Base-by-base conservation (phyloP, 108 stramenopile species). In the Pseudonitzschia multistriata region DNA sequence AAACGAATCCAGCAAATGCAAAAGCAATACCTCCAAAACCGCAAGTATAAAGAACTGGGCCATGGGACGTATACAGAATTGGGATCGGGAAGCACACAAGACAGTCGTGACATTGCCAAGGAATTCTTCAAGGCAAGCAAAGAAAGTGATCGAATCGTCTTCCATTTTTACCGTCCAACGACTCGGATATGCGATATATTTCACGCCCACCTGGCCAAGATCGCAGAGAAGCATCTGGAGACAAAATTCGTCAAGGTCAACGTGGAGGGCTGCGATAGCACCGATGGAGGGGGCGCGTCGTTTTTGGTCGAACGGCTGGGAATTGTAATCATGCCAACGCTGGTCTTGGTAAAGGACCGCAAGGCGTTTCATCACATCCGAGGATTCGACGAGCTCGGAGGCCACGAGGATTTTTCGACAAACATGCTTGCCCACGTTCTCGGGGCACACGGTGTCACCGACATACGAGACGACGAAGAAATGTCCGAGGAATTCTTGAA, bases 311-410 rank as follows among this genome's bases (percentile, higher is more conserved):
- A 99, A 68, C 84, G 88, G 66, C 72, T 99, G 40, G 95, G 94
- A 0, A 83, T 99, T 72, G 80, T 91, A 34, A 87, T 98, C 39
- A 96, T 99, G 96, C 99, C 99, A 4, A 98, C 99, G 22, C 78
- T 99, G 2, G 85, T 98, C 17, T 74, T 98, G 37, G 87, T 98
- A 49, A 90, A 93, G 72, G 84, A 96, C 53, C 92, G 97, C 1
- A 90, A 96, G 77, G 96, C 95, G 8, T 70, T 85, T 50, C 98
- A 99, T 83, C 93, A 96, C 49, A 68, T 99, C 21, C 74, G 81
- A 25, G 99, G 99, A 22, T 97, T 98, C 80, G 96, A 97, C 71
- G 99, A 99, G 73, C 62, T 99, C n/a, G 99, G 99, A 34, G 97
- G 96, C 2, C 85, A 73, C 2, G 87, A 93, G 21, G 96, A 99